Percentiles rank a stretch among this genome's conserved stretches.
Evolutionary conservation across 1,139 yeast species (phyloP).

Genomic region (Geotrichum histeridarum): DNA sequence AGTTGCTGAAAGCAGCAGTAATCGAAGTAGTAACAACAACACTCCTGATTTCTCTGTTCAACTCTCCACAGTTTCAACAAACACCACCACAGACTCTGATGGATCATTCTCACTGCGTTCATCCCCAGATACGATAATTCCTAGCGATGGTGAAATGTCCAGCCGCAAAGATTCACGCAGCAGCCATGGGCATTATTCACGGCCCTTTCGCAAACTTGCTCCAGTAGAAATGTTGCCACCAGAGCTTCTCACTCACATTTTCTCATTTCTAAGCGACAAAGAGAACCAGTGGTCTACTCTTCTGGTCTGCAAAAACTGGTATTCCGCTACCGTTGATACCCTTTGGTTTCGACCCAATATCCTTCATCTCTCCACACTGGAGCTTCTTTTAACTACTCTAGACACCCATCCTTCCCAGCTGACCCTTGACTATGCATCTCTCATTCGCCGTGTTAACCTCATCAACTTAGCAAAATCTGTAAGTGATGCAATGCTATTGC

Average conservation of each 20-base stretch:
- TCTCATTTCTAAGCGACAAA: constrained; percentile 59
- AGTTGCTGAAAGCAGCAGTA: not conserved
- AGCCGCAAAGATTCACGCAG: not conserved
- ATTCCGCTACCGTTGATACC: constrained; percentile 69
- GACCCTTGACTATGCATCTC: constrained; percentile 55
- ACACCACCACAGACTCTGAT: constrained; percentile 1
- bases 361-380: constrained; percentile 14
- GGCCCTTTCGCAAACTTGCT: not conserved
- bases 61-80: constrained; percentile 3
- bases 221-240: constrained; percentile 54
- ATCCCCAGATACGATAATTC: not conserved
- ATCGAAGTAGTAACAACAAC: not conserved
- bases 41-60: constrained; percentile 3
- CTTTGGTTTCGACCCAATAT: constrained; percentile 82
- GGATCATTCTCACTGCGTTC: not conserved
- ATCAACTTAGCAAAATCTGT: constrained; percentile 67
- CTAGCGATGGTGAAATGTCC: constrained; percentile 1
- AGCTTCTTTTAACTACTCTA: constrained; percentile 22
- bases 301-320: constrained; percentile 73
- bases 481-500: constrained; percentile 51
- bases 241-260: constrained; percentile 68
- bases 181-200: not conserved
- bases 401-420: constrained; percentile 51
- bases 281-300: constrained; percentile 62
- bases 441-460: constrained; percentile 75